Evolutionary conservation across 2,329 filamentous ascomycete species (phyloP), one percentile per base, ranked within the genome.

Genomic region (Tothia fuscella): DNA sequence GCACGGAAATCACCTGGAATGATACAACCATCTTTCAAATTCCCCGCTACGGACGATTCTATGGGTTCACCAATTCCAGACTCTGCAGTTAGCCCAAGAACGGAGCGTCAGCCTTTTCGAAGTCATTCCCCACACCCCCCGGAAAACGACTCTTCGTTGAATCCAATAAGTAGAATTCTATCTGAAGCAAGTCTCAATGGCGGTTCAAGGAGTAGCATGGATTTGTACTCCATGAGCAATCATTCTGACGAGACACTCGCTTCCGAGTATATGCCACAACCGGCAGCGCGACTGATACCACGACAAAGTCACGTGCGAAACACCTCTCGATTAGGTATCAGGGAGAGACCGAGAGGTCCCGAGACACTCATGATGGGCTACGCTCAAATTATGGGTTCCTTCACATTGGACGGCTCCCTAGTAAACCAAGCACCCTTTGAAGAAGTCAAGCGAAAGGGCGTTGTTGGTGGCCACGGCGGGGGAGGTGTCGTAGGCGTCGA

Each of bases 281-380:
- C 65, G 14, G 63, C 55, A 51, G 67, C 46, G 69, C 72, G 21
- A 34, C 45, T 36, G 4, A 26, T 35, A 2, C 42, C 31, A n/a
- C 36, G 42, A 22, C 19, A 36, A 17, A 14, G 13, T 19, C 42
- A 40, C 20, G 21, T 43, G 13, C 46, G 45, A 13, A 43, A 32
- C 12, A 26, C 38, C 5, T 47, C 48, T 50, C 52, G 21, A 0
- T 49, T 53, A 1, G 51, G 46, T 5, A 49, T 44, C n/a, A 51
- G 51, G 20, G 54, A 52, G 14, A 28, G 20, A 19, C 63, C 65
- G 35, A 56, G 66, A 30, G 51, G 53, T 67, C 78, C 84, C 1
- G 88, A 96, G 57, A 80, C 81, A 1, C 65, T 98, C 41, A 93
- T 98, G 78, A 98, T 98, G 91, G 91, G 88, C 0, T 98, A 93